phyloP scores from a whole-genome alignment of 2,329 filamentous ascomycete species.

The Penicillium sp. region DNA sequence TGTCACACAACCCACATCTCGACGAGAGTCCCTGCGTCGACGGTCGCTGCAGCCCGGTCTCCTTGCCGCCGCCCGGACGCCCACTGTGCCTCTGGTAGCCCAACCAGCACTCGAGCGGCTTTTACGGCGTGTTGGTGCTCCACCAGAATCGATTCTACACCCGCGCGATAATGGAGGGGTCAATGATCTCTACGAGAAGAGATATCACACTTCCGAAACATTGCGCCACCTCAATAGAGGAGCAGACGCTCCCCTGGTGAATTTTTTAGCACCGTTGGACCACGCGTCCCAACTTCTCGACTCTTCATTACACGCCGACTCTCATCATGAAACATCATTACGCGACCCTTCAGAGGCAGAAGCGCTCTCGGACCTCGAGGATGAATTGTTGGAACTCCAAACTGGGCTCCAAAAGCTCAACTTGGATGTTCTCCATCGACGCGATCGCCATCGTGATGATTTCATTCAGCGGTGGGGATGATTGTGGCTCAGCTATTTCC shows the following conservation, averaged over 20 bases:
- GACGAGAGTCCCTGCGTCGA: constrained; percentile 28
- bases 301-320: constrained; percentile 32
- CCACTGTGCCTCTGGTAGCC: constrained; percentile 16
- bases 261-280: constrained; percentile 31
- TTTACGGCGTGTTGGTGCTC: constrained; percentile 35
- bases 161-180: constrained; percentile 20
- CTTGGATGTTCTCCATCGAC: constrained; percentile 32
- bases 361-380: constrained; percentile 31
- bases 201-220: constrained; percentile 28
- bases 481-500: not conserved
- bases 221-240: constrained; percentile 27
- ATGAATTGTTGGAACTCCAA: constrained; percentile 30
- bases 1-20: constrained; percentile 21
- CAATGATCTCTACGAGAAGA: constrained; percentile 30
- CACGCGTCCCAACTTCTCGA: constrained; percentile 33
- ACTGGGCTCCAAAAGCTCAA: constrained; percentile 35
- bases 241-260: constrained; percentile 32
- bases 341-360: constrained; percentile 27
- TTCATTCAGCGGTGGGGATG: constrained; percentile 37
- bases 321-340: constrained; percentile 28
- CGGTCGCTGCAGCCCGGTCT: constrained; percentile 25
- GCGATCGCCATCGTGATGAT: constrained; percentile 29
- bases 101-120: constrained; percentile 30
- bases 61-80: constrained; percentile 15
- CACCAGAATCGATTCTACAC: constrained; percentile 27